Evolutionary conservation across 306 rosid species (phyloP), one percentile per base, ranked within the genome.

Genomic region (Macrotyloma uniflorum): DNA sequence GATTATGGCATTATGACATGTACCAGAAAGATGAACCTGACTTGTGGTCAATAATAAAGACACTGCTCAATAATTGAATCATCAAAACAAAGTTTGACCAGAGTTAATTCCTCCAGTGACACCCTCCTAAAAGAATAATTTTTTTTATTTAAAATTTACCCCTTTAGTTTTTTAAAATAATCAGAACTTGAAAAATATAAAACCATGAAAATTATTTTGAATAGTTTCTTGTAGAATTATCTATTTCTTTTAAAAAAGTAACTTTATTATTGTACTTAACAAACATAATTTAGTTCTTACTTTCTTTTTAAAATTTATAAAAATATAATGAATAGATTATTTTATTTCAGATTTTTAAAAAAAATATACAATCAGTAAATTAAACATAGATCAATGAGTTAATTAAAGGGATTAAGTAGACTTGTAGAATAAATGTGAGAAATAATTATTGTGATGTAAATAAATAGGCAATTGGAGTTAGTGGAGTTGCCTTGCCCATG

Each of bases 401-500:
- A 30, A 30, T 32, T 6, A 6, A 33, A 33, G 38, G 5, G 38
- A 33, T 26, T 26, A 26, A 26, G 1, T 3, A 26, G 2, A 32
- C 35, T 1, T 2, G 3, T 38, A 38, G 6, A 6, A 33, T 33
- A 33, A 33, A 8, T 38, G n/a, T 45, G 55, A 5, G 55, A 68
- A 18, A 9, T 3, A 2, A 45, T 15, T 5, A 15, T 2, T 51
- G 23, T 49, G 75, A 4, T 23, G 47, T 46, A 67, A 47, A 3
- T 54, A 74, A 38, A 9, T 46, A 45, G 5, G 23, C 15, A 2
- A 28, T 8, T 8, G 19, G 32, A 79, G 45, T 8, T 35, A 43
- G 51, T 5, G 61, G 0, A 51, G 46, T 72, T 76, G 73, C 96
- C 91, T 91, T 89, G 96, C 96, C 89, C 93, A 86, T 91, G 64